Evolutionary conservation across 2,329 filamentous ascomycete genomes (phyloP).

Genomic region (Fusarium coicis): DNA sequence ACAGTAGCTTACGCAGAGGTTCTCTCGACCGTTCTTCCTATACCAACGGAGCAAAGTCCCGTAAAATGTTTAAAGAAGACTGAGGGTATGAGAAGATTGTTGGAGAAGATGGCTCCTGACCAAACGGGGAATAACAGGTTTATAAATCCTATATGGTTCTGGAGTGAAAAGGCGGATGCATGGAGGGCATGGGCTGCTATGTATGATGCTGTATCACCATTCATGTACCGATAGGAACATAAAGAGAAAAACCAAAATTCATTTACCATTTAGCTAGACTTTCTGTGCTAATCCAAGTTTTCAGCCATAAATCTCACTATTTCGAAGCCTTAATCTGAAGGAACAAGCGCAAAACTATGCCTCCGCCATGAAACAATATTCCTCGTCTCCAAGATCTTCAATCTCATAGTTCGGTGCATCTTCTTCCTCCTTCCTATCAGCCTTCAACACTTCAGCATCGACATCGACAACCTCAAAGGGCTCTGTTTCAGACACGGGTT

Average conservation of each 20-base stretch:
- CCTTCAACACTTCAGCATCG: fast-evolving
- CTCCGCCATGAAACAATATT: neutral
- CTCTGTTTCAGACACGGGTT: neutral
- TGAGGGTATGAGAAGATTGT: neutral
- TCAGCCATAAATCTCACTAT: neutral
- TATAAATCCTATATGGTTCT: neutral
- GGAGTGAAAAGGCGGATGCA: neutral
- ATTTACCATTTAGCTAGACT: neutral
- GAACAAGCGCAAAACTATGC: neutral
- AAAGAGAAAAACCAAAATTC: fast-evolving
- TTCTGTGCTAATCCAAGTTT: too few species aligned
- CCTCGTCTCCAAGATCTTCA: neutral
- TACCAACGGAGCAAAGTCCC: neutral
- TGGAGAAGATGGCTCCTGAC: neutral
- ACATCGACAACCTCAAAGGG: neutral
- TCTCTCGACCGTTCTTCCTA: neutral
- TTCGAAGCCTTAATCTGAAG: fast-evolving
- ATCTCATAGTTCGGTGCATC: neutral
- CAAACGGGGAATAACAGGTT: neutral
- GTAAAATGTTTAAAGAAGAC: neutral
- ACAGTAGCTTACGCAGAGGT: neutral
- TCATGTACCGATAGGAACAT: neutral
- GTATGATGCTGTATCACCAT: neutral
- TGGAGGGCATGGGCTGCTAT: neutral
- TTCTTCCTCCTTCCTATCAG: neutral